Conservation (phyloP, 148 eudicot species). For the Rheum nobile region DNA sequence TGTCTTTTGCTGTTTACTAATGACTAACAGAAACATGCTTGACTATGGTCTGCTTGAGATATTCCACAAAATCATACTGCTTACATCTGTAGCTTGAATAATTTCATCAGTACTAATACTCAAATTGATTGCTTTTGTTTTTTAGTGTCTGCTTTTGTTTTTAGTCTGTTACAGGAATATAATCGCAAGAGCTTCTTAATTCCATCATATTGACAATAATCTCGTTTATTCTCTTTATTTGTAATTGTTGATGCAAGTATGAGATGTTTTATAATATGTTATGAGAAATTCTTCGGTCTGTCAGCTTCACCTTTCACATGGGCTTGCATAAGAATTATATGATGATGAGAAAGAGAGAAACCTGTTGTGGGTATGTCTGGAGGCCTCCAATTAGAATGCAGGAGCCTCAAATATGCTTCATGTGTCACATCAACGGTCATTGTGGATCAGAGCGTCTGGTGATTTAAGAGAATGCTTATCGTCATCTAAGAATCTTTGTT, state of each 20-base stretch:
- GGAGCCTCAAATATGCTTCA: background rate
- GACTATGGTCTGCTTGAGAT: no score
- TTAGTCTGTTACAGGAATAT: background rate
- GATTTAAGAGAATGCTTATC: background rate
- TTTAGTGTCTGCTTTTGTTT: background rate
- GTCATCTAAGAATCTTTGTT: background rate
- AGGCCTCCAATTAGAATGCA: background rate
- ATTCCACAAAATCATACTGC: no score
- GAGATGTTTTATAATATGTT: background rate
- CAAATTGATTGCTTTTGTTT: background rate
- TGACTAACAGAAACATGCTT: background rate
- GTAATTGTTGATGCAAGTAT: background rate
- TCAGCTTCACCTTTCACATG: background rate
- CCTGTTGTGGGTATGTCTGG: background rate
- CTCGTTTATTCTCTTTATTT: background rate
- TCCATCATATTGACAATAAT: background rate
- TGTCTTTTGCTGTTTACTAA: background rate
- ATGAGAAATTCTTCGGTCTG: background rate
- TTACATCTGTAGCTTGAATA: background rate
- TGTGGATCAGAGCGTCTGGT: background rate
- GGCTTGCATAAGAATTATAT: background rate
- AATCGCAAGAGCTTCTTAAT: background rate
- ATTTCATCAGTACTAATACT: background rate
- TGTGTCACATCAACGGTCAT: background rate
- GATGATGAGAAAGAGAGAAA: background rate